Evolutionary conservation across 768 basidiomycete genomes (phyloP).

Genomic region (Leccinum boreale): DNA sequence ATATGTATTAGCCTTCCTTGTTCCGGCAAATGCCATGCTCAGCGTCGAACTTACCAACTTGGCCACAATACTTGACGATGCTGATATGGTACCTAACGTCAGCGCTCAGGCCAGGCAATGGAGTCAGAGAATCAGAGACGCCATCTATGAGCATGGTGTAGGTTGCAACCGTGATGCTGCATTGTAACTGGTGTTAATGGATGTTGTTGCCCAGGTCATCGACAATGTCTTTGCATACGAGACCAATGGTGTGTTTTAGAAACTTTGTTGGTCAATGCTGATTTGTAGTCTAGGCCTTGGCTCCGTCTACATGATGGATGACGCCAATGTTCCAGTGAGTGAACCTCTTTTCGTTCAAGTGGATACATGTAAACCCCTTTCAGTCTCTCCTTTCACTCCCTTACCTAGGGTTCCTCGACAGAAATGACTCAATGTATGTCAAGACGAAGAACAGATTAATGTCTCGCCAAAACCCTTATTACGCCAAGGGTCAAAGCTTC

Average conservation of each 20-base stretch:
- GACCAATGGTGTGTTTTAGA: conserved; percentile 51
- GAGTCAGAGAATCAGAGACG: conserved; percentile 55
- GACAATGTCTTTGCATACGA: conserved; percentile 74
- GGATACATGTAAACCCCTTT: not conserved
- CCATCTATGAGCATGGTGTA: conserved; percentile 63
- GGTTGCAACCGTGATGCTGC: conserved; percentile 7
- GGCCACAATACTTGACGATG: conserved; percentile 54
- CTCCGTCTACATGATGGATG: conserved; percentile 76
- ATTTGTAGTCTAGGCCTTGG: conserved; percentile 48
- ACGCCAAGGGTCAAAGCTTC: conserved; percentile 57
- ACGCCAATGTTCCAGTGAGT: conserved; percentile 78
- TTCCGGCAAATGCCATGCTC: conserved; percentile 80
- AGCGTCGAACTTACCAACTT: conserved; percentile 67
- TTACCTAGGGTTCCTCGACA: conserved; percentile 74
- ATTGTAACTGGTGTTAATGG: not conserved
- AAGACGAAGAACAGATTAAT: conserved; percentile 62
- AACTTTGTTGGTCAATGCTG: not conserved
- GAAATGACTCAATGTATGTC: conserved; percentile 52
- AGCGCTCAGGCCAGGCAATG: conserved; percentile 52
- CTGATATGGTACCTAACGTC: conserved; percentile 46
- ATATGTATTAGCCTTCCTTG: conserved; percentile 60
- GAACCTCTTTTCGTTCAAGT: not conserved
- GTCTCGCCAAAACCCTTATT: conserved; percentile 70
- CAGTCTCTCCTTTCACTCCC: conserved; percentile 77
- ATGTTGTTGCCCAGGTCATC: conserved; percentile 42